Base-by-base conservation (phyloP, 805 yeast genomes). In the Candida caryicola region DNA sequence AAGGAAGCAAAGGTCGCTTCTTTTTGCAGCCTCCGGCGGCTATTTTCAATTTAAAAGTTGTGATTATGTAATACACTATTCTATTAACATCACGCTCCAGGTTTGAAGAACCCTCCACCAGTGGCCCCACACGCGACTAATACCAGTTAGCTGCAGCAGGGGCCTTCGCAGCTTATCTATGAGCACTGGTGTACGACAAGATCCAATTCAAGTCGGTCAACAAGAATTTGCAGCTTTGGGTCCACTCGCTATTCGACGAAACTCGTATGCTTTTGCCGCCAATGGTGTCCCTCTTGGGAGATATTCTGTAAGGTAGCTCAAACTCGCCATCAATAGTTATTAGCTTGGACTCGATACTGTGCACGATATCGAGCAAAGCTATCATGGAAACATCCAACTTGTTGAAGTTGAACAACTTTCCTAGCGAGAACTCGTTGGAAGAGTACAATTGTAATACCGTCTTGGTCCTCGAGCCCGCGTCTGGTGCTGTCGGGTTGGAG, bases 121-220 rank as follows among this genome's bases (percentile, higher is more conserved):
- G 23, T 21, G 23, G 23, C 23, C 23, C 6, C 23, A 21, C n/a
- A n/a, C n/a, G n/a, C n/a, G n/a, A n/a, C n/a, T n/a, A n/a, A n/a
- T n/a, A n/a, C n/a, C n/a, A n/a, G n/a, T n/a, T n/a, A n/a, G n/a
- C n/a, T n/a, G n/a, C n/a, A n/a, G n/a, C n/a, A n/a, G n/a, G n/a
- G n/a, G n/a, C n/a, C n/a, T n/a, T n/a, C n/a, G n/a, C n/a, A 7
- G 25, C 25, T 21, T 21, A 21, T 10, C 25, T 39, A 18, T 40
- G 40, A 5, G 52, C 68, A 42, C 82, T 73, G 2, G 87, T 77
- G 54, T 81, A 88, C 3, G 90, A 82, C 39, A 90, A 62, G 5
- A 91, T 72, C 95, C 96, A 91, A 54, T 87, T 88, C 21, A 69
- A 43, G 44, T 91, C 79, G 0, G 93, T 85, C 33, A 90, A 63